Conservation (phyloP, 1,284 basidiomycete species). For the Malassezia sympodialis region DNA sequence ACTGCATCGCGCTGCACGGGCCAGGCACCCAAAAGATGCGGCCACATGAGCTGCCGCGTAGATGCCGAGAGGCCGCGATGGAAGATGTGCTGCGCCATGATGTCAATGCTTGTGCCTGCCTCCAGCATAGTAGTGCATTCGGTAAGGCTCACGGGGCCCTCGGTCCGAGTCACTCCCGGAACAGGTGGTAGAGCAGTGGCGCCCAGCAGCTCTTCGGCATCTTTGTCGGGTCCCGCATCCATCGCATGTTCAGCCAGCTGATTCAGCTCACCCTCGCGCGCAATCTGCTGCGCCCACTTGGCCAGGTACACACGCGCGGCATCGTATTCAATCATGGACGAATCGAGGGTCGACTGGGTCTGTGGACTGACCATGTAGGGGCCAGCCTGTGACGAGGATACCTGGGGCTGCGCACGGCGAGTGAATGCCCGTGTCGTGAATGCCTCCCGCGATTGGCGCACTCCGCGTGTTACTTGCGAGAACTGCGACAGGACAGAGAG, state of each 20-base stretch:
- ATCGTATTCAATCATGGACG: constrained; percentile 64
- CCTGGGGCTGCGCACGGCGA: constrained; percentile 26
- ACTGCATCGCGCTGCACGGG: constrained; percentile 58
- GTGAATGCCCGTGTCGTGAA: constrained; percentile 34
- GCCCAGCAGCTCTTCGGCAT: constrained; percentile 1
- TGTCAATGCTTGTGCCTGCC: constrained; percentile 7
- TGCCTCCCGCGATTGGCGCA: constrained; percentile 32
- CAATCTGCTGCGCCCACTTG: constrained; percentile 88
- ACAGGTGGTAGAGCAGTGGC: constrained; percentile 5
- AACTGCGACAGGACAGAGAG: constrained; percentile 38
- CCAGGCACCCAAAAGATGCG: constrained; percentile 72
- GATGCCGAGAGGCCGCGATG: constrained; percentile 26
- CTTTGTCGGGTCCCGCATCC: constrained; percentile 16
- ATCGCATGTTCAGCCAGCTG: constrained; percentile 16
- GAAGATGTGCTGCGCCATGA: constrained; percentile 32
- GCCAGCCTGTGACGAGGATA: constrained; percentile 39
- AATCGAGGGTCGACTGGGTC: constrained; percentile 22
- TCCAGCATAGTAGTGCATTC: constrained; percentile 29
- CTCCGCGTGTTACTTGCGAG: constrained; percentile 38
- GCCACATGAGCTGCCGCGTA: constrained; percentile 59
- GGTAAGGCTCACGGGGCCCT: not conserved
- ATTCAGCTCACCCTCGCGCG: constrained; percentile 41
- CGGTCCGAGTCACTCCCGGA: not conserved
- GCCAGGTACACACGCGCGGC: constrained; percentile 90
- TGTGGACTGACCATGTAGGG: constrained; percentile 21